Conservation (phyloP, 345 rosid species). For the Populus deltoides region DNA sequence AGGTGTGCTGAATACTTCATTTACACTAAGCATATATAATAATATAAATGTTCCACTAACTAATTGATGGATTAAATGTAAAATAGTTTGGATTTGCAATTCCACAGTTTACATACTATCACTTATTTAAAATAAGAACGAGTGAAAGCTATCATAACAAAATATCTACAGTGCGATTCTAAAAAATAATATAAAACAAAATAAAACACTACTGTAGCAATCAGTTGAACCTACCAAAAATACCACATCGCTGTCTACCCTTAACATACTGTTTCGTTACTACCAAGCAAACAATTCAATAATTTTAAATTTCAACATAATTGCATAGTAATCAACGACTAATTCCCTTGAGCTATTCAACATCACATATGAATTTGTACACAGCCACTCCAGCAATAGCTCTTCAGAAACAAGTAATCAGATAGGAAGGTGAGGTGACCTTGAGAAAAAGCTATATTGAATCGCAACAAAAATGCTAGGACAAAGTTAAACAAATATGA, state of each 20-base stretch:
- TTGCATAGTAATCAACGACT: background rate
- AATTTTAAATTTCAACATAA: background rate
- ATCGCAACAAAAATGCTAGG: background rate
- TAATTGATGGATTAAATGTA: background rate
- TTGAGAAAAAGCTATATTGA: background rate
- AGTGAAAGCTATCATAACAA: background rate
- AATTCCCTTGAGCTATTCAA: background rate
- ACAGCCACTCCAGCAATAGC: background rate
- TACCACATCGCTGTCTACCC: background rate
- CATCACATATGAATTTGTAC: background rate
- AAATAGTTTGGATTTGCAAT: background rate
- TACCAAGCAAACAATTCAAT: background rate
- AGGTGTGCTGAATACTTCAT: background rate
- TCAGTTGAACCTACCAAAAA: background rate
- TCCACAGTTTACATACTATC: background rate
- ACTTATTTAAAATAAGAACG: background rate
- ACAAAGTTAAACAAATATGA: background rate
- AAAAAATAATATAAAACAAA: background rate
- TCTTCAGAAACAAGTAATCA: background rate
- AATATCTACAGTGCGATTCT: background rate
- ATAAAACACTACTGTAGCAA: background rate
- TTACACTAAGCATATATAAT: background rate
- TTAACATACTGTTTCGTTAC: background rate
- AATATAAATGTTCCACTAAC: background rate
- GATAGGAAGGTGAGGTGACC: background rate